A percentile compares a stretch with the other conserved stretches of the same genome.
Conservation (phyloP, 2,329 filamentous ascomycete genomes). For the Penicillium sp. region DNA sequence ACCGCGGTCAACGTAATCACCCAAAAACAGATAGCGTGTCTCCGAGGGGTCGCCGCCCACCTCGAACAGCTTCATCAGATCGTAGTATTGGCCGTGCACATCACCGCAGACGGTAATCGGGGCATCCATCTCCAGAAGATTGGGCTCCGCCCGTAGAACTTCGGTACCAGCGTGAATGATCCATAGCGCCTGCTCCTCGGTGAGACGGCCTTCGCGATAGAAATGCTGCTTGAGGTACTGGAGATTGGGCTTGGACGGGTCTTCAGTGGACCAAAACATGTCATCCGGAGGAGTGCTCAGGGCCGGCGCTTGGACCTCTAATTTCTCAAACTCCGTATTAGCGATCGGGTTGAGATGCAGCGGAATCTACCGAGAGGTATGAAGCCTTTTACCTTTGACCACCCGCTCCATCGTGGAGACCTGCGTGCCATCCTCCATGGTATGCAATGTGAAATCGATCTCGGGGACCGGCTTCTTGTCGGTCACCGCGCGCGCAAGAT, state of each 20-base stretch:
- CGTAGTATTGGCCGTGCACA: conserved; percentile 98
- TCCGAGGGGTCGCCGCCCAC: conserved; percentile 96
- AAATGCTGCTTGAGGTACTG: conserved; percentile 97
- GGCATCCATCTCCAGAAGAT: conserved; percentile 97
- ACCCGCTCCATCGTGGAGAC: conserved; percentile 95
- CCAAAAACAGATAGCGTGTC: conserved; percentile 94
- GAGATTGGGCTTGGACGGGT: conserved; percentile 86
- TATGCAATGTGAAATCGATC: conserved; percentile 98
- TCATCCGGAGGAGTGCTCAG: conserved; percentile 91
- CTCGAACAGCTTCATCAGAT: conserved; percentile 99
- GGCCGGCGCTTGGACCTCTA: conserved; percentile 97
- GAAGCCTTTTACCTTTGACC: conserved; percentile 79
- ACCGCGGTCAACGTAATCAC: conserved; percentile 96
- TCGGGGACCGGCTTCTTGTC: conserved; percentile 95
- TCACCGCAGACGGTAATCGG: conserved; percentile 98
- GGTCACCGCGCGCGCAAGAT: conserved; percentile 82
- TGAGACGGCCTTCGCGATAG: conserved; percentile 94
- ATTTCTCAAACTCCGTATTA: conserved; percentile 23
- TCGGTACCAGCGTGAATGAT: conserved; percentile 89
- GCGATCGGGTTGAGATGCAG: conserved; percentile 11
- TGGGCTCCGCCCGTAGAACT: conserved; percentile 85
- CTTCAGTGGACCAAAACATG: conserved; percentile 87
- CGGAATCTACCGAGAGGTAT: conserved; percentile 12
- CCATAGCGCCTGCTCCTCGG: conserved; percentile 95
- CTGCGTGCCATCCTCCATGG: conserved; percentile 95